Base-by-base conservation (phyloP, 192 early-diverging fungal species). In the Coemansia sp. region DNA sequence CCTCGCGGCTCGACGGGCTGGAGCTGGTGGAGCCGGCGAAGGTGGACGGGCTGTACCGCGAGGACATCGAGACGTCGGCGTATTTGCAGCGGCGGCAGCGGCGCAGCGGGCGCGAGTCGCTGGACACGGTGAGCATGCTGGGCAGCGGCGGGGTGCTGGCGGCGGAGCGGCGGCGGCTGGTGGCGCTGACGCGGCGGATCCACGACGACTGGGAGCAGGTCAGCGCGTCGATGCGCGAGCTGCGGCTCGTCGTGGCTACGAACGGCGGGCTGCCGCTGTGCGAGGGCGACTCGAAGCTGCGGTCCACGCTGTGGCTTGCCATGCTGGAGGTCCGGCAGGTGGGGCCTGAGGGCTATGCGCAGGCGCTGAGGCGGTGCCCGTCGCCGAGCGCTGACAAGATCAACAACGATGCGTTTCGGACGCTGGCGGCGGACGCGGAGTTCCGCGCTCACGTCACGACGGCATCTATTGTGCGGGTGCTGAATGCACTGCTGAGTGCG, bases 341-440 rank as follows among this genome's bases (percentile, higher is more conserved):
- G 23, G 53, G 41, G 31, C 37, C 70, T 4, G 74, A 85, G 21
- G 91, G 91, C 42, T 98, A 96, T 64, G 77, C 89, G n/a, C 74
- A 74, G 1, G 79, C 94, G 0, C 86, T 95, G 41, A 75, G 86
- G 12, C 81, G 86, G 46, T 92, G 93, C 21, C 89, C 90, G 17
- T 91, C 89, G n/a, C 45, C 65, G 0, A 87, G 91, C 12, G 89
- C 90, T 12, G 88, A 87, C 57, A 95, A 95, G 74, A 93, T 98
- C 71, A 84, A 90, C 66, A 94, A 98, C 74, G 96, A 98, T 73
- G 90, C 93, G 0, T 94, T 95, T 74, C 74, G 93, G 36, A 95
- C 94, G 2, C 76, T 95, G 75, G 86, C 90, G 0, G 94, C 88
- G 3, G 94, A 98, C 80, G 76, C 77, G 29, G 87, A 85, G 50